These are phyloP conservation scores for Oryza coarctata DNA, from an alignment of 176 grass and related monocot genomes.

Conservation along the genomic window DNA sequence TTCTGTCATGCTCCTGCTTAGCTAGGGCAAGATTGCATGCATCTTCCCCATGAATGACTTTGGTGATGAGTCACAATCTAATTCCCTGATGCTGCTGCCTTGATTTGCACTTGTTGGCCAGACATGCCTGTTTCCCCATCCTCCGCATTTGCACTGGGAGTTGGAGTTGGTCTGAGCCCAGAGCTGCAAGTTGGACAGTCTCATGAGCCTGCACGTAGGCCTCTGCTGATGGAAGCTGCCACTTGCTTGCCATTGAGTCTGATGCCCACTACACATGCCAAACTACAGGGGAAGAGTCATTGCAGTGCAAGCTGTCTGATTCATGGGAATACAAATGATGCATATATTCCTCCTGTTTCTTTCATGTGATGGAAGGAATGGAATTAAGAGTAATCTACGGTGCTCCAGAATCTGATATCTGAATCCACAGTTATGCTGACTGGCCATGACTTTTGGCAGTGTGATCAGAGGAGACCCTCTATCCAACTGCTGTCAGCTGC, in stretches of 20 bases:
- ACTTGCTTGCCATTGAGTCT: constrained; percentile 25
- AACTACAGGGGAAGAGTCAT: constrained; percentile 27
- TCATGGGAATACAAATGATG: constrained; percentile 37
- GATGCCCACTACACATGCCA: constrained; percentile 19
- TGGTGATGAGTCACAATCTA: constrained; percentile 45
- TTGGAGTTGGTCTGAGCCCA: constrained; percentile 28
- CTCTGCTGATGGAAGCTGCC: constrained; percentile 33
- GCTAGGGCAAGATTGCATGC: constrained; percentile 40
- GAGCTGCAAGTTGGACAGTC: constrained; percentile 36
- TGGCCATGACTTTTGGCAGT: not conserved
- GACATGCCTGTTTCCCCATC: constrained; percentile 31
- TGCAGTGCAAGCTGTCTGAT: constrained; percentile 38
- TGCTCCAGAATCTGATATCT: constrained; percentile 26
- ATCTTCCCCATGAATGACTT: constrained; percentile 53
- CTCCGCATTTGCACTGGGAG: constrained; percentile 30
- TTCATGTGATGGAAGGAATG: constrained; percentile 11
- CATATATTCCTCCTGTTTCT: constrained; percentile 22
- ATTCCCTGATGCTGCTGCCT: constrained; percentile 47
- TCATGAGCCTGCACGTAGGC: constrained; percentile 44
- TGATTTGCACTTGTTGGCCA: constrained; percentile 50
- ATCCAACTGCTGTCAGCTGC: constrained; percentile 9
- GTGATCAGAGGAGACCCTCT: not conserved
- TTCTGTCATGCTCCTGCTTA: constrained; percentile 43
- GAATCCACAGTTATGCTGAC: constrained; percentile 4
- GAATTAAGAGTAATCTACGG: constrained; percentile 8